Conservation (phyloP, 2,329 filamentous ascomycete genomes). For the Myrmaecium sp. region DNA sequence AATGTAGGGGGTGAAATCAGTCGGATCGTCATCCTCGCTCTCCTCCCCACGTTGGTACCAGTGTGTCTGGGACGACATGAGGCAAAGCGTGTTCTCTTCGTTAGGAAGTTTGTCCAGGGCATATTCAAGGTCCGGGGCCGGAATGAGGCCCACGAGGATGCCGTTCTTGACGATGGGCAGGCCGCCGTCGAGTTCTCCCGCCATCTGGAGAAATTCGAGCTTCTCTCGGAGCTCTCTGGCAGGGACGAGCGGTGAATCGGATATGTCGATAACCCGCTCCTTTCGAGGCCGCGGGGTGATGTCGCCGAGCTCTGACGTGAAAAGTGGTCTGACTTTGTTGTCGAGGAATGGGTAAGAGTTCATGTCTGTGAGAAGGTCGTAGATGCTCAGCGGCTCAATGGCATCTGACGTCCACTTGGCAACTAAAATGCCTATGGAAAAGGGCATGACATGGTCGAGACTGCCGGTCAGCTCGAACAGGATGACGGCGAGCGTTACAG, state of each 20-base stretch:
- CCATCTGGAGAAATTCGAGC: slow-evolving; percentile 63
- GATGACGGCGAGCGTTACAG: slow-evolving; percentile 86
- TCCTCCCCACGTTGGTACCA: slow-evolving; percentile 36
- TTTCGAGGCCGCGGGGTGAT: slow-evolving; percentile 62
- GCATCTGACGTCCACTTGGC: slow-evolving; percentile 98
- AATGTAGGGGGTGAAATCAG: slow-evolving; percentile 80
- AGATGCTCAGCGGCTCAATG: slow-evolving; percentile 85
- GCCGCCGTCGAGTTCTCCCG: slow-evolving; percentile 82
- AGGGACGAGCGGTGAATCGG: slow-evolving; percentile 60
- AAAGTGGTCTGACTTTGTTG: slow-evolving; percentile 83
- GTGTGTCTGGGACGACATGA: slow-evolving; percentile 56
- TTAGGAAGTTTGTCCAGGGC: slow-evolving; percentile 72
- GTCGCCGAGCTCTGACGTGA: slow-evolving; percentile 74
- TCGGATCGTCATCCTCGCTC: slow-evolving; percentile 40
- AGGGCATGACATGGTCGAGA: slow-evolving; percentile 85
- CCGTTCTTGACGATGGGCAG: slow-evolving; percentile 69
- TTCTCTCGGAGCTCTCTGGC: slow-evolving; percentile 63
- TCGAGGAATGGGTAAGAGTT: slow-evolving; percentile 97
- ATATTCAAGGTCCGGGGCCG: slow-evolving; percentile 83
- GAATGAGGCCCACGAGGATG: slow-evolving; percentile 75
- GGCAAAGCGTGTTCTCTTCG: slow-evolving; percentile 55
- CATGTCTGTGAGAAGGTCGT: slow-evolving; percentile 89
- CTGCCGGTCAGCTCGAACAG: slow-evolving; percentile 92
- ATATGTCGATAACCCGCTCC: slow-evolving; percentile 77
- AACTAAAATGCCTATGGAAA: slow-evolving; percentile 78